These are phyloP conservation scores for Blastobotrys robertii DNA, from an alignment of 805 yeast species.

Conservation along the genomic window DNA sequence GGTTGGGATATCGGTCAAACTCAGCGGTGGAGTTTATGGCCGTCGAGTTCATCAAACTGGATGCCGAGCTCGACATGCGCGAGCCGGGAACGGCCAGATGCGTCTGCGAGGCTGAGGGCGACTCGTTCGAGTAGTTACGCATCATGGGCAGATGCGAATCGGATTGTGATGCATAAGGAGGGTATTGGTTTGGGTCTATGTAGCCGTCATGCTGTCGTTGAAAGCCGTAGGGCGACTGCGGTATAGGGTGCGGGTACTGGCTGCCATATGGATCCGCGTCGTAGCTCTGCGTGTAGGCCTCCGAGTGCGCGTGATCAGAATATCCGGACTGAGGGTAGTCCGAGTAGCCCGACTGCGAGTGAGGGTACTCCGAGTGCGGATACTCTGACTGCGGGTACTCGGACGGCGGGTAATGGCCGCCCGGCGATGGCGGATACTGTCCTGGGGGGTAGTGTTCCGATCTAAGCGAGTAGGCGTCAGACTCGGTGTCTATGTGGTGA, in stretches of 20 bases:
- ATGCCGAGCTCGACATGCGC: conserved; percentile 16
- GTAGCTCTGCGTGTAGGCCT: conserved; percentile 2
- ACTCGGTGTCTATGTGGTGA: background rate
- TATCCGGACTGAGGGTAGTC: background rate
- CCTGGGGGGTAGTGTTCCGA: conserved; percentile 7
- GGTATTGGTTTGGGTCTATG: conserved; percentile 7
- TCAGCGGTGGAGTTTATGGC: conserved; percentile 18
- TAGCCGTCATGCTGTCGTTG: background rate
- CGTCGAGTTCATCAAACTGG: conserved; percentile 16
- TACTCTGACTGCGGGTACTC: background rate
- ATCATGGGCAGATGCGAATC: background rate
- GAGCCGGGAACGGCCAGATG: conserved; percentile 12
- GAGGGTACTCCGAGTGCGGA: background rate
- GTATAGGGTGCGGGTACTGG: background rate
- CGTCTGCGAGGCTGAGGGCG: conserved; percentile 1
- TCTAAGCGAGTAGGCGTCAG: conserved; percentile 9
- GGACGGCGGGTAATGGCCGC: too few species aligned
- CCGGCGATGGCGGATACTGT: too few species aligned
- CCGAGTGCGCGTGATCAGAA: background rate
- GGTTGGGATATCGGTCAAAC: conserved; percentile 29
- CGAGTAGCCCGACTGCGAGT: conserved; percentile 2
- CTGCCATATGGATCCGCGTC: background rate
- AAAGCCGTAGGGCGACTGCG: background rate
- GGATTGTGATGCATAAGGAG: background rate
- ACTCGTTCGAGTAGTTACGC: background rate